A percentile compares a stretch with the other conserved stretches of the same genome.
Conservation (phyloP, 495 filamentous ascomycete genomes). For the Rostrohypoxylon terebratum region DNA sequence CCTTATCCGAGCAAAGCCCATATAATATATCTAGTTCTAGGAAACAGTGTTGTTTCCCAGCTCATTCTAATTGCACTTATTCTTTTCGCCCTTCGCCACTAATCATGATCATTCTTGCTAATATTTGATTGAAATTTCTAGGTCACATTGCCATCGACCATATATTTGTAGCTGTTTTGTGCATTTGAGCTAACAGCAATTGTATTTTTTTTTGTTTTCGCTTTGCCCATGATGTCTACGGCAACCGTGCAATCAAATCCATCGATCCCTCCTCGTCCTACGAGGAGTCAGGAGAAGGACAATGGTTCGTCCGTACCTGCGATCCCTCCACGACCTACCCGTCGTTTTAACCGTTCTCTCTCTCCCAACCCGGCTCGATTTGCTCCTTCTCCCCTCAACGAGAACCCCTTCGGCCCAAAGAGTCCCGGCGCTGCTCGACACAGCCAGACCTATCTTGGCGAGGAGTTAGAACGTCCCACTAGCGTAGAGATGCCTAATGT, state of each 20-base stretch:
- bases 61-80: not conserved
- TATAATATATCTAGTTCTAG: not conserved
- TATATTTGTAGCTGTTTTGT: constrained; percentile 39
- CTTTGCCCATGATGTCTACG: constrained; percentile 53
- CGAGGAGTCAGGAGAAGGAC: constrained; percentile 58
- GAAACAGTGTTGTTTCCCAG: not conserved
- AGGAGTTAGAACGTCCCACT: constrained; percentile 71
- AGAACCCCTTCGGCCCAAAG: constrained; percentile 56
- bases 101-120: constrained; percentile 9
- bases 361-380: constrained; percentile 83
- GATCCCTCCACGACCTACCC: constrained; percentile 77
- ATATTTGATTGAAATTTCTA: constrained; percentile 21
- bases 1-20: not conserved
- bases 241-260: constrained; percentile 67
- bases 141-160: constrained; percentile 33
- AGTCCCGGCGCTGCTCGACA: constrained; percentile 50
- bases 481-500: constrained; percentile 86
- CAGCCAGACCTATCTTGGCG: constrained; percentile 56
- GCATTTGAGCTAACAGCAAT: constrained; percentile 43
- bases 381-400: constrained; percentile 88
- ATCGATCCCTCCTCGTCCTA: constrained; percentile 73
- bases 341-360: constrained; percentile 76
- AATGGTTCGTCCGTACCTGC: constrained; percentile 56
- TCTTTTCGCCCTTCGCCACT: not conserved
- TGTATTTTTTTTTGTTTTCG: constrained; percentile 8